These are phyloP conservation scores for barley (Hordeum vulgare) DNA, from an alignment of 176 grass and related monocot genomes.

Conservation along the genomic window DNA sequence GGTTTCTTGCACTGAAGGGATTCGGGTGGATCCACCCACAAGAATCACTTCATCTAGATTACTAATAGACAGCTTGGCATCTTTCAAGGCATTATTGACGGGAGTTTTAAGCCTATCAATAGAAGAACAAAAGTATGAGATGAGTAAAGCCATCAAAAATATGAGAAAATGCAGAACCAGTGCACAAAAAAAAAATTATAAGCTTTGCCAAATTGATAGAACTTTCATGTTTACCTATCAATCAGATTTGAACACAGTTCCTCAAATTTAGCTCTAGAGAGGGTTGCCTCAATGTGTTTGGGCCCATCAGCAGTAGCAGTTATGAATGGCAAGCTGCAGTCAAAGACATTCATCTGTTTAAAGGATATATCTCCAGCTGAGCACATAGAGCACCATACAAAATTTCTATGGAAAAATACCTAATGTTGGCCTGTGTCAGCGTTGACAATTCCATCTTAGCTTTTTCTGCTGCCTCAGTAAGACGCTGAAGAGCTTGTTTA, in stretches of 20 bases:
- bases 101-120: slow-evolving; percentile 75
- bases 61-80: slow-evolving; percentile 81
- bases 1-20: slow-evolving; percentile 89
- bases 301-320: slow-evolving; percentile 91
- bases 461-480: slow-evolving; percentile 97
- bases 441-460: slow-evolving; percentile 97
- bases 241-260: slow-evolving; percentile 90
- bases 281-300: slow-evolving; percentile 86
- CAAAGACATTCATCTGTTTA: neutral
- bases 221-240: slow-evolving; percentile 58
- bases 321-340: slow-evolving; percentile 81
- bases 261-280: slow-evolving; percentile 95
- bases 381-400: neutral
- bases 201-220: neutral
- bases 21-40: slow-evolving; percentile 95
- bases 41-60: slow-evolving; percentile 96
- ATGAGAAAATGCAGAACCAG: neutral
- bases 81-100: slow-evolving; percentile 76
- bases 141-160: neutral
- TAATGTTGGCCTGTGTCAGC: slow-evolving; percentile 88
- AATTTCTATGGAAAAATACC: slow-evolving; percentile 27
- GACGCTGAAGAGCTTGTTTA: slow-evolving; percentile 95
- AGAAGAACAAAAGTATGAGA: slow-evolving; percentile 1
- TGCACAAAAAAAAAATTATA: neutral
- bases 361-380: neutral